Base-by-base conservation (phyloP, 345 rosid species). In the Cardamine chenopodiifolia region DNA sequence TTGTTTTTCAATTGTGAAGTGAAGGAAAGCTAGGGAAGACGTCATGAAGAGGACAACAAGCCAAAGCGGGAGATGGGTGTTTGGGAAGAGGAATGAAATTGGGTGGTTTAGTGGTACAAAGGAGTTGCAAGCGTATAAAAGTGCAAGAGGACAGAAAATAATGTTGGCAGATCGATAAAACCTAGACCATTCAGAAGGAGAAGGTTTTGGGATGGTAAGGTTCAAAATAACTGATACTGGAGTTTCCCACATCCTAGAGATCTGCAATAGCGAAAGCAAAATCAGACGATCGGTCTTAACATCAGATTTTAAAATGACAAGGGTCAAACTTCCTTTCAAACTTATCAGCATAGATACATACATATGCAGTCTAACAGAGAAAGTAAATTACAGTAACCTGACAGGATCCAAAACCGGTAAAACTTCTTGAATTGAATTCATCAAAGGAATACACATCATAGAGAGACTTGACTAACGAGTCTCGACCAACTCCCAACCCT, bases 31-130 rank as follows among this genome's bases (percentile, higher is more conserved):
- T 0, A 92, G 89, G 18, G 96, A 87, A 37, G 88, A 78, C 79
- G 92, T 89, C 54, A 87, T 83, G 4, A 88, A 80, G 78, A 95
- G 83, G 8, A 88, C 87, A 32, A 92, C 44, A 40, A 86, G 68
- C 99, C 99, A 92, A 29, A 92, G 96, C 7, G 96, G 99, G 70
- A 90, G 77, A 77, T 81, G 92, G 19, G 77, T 79, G 78, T 82
- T 82, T n/a, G 97, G 77, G 47, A 92, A 79, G 69, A 90, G 93
- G 88, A 92, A 95, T 23, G 78, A 82, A 17, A 92, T 79, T 15
- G 96, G 97, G 74, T 95, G 96, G 79, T 86, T 84, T 29, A 92
- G 76, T 58, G 96, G 92, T 76, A 92, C 75, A 76, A 86, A 89
- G 13, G 97, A 90, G 72, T 85, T 92, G 84, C 96, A 89, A 73